These are phyloP conservation scores for Barnettozyma botsteinii DNA, from an alignment of 805 yeast species.

Conservation along the genomic window DNA sequence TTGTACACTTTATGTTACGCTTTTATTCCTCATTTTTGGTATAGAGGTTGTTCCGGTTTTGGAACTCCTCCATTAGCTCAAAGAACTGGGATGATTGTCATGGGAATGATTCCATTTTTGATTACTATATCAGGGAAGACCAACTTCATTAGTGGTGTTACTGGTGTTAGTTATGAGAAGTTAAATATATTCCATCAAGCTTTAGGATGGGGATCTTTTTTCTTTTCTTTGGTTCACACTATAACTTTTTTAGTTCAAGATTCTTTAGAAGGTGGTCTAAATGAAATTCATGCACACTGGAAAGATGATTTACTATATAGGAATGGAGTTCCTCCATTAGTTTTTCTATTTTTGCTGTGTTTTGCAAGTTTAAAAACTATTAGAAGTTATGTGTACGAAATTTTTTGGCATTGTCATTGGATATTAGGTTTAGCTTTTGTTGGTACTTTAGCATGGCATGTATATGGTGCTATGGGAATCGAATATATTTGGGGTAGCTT, in stretches of 20 bases:
- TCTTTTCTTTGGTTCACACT: slow-evolving; percentile 44
- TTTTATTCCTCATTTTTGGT: slow-evolving; percentile 45
- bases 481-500: slow-evolving; percentile 46
- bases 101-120: slow-evolving; percentile 45
- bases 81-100: slow-evolving; percentile 45
- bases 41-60: slow-evolving; percentile 46
- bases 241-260: slow-evolving; percentile 44
- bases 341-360: slow-evolving; percentile 39
- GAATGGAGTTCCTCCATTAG: slow-evolving; percentile 46
- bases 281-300: slow-evolving; percentile 21
- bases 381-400: slow-evolving; percentile 39
- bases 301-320: slow-evolving; percentile 21
- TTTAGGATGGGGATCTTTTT: slow-evolving; percentile 35
- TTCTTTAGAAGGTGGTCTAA: slow-evolving; percentile 43
- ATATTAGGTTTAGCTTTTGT: slow-evolving; percentile 42
- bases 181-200: slow-evolving; percentile 44
- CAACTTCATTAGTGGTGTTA: slow-evolving; percentile 41
- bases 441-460: slow-evolving; percentile 43
- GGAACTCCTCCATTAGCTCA: slow-evolving; percentile 55
- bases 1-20: slow-evolving; percentile 30
- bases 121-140: slow-evolving; percentile 47
- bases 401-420: slow-evolving; percentile 51
- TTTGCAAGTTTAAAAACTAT: slow-evolving; percentile 36
- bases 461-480: slow-evolving; percentile 29
- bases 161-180: slow-evolving; percentile 53